phyloP scores from a whole-genome alignment of 257 asterid species.

The Solanum chilense region DNA sequence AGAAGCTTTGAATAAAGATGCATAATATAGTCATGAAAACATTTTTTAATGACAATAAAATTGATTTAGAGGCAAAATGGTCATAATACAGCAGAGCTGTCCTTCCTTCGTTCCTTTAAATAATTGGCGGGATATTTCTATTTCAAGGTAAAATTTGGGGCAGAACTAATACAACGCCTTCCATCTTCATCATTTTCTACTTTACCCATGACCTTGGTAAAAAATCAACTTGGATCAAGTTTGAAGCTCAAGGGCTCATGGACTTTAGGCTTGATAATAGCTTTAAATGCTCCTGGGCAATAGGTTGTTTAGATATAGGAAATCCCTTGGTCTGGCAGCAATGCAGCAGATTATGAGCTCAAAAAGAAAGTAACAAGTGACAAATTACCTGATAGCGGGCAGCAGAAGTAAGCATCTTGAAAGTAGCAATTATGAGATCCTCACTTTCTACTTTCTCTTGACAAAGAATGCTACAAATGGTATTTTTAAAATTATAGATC shows the following conservation, averaged over 20 bases:
- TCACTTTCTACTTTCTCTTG: conserved; percentile 51
- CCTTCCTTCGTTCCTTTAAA: not conserved
- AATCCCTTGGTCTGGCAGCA: not conserved
- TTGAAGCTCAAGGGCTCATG: not conserved
- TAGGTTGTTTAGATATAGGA: not conserved
- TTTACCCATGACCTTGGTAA: not conserved
- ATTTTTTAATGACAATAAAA: not conserved
- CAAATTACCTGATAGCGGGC: conserved; percentile 62
- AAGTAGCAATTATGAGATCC: conserved; percentile 48
- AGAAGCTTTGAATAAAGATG: not conserved
- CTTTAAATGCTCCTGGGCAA: not conserved
- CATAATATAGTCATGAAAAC: not conserved
- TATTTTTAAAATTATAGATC: conserved; percentile 50
- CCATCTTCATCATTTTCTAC: not conserved
- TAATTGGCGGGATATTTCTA: not conserved
- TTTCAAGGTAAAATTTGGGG: not conserved
- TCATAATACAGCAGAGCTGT: not conserved
- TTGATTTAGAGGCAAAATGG: not conserved
- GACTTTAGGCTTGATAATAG: not conserved
- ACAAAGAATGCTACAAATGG: conserved; percentile 43
- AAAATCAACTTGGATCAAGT: not conserved
- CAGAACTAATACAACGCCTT: not conserved
- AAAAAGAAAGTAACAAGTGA: not conserved
- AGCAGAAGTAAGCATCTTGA: conserved; percentile 62
- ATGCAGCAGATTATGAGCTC: not conserved